Conservation (phyloP, 306 rosid species). For the Macrotyloma uniflorum region DNA sequence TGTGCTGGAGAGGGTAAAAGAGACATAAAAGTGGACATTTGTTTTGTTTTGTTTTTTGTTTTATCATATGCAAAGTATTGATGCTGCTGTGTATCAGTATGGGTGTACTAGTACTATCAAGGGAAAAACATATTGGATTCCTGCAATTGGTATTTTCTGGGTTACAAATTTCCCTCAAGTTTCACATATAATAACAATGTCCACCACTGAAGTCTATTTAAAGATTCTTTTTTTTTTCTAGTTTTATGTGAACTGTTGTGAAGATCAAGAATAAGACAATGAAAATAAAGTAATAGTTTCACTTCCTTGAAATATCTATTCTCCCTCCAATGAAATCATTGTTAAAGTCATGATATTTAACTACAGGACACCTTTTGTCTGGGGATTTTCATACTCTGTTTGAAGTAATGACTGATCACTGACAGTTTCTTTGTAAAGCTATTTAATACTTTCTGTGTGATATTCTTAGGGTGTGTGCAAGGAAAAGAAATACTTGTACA, state of each 20-base stretch:
- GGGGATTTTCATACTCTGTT: no score
- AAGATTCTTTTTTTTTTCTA: background rate
- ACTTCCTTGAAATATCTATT: no score
- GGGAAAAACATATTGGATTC: constrained; percentile 36
- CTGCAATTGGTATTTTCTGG: constrained; percentile 7
- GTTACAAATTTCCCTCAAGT: constrained; percentile 5
- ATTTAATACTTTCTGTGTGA: no score
- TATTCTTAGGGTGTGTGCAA: no score
- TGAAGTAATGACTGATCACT: no score
- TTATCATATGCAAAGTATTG: constrained; percentile 11
- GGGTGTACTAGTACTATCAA: background rate
- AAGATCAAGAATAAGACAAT: background rate
- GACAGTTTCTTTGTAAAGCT: no score
- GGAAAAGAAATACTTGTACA: no score
- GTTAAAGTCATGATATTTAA: no score
- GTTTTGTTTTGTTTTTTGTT: constrained; percentile 45
- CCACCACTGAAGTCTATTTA: background rate
- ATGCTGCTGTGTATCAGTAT: constrained; percentile 28
- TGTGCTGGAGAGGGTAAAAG: constrained; percentile 37
- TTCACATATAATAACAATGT: constrained; percentile 5
- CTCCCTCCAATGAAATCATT: no score
- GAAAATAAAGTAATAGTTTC: background rate
- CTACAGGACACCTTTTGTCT: no score
- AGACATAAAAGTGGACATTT: constrained; percentile 54
- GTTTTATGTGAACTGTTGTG: background rate